phyloP scores from a whole-genome alignment of 73 alveolate genomes.

The Tetrahymena borealis region DNA sequence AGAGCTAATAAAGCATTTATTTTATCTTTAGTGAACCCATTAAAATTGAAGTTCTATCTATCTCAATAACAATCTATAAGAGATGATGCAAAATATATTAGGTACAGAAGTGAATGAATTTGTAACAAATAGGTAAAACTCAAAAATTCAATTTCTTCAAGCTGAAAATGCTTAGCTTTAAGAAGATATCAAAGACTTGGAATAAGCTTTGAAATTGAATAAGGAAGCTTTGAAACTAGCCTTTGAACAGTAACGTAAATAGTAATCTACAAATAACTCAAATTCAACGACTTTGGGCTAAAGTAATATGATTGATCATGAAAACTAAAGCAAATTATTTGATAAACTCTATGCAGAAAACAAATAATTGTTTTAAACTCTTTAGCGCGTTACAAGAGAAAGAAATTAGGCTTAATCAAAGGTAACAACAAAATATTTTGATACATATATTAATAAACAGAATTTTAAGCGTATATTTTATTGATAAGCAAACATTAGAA shows the following conservation, averaged over 20 bases:
- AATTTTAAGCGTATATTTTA: no score
- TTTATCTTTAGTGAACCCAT: no score
- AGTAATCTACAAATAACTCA: neutral
- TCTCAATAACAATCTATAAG: neutral
- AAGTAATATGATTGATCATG: neutral
- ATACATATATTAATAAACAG: no score
- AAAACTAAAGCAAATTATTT: neutral
- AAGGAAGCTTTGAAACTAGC: conserved; percentile 30
- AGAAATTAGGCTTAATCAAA: neutral
- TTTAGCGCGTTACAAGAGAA: neutral
- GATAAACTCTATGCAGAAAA: neutral
- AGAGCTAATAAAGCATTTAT: no score
- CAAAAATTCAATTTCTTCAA: conserved; percentile 26
- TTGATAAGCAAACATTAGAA: no score
- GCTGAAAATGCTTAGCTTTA: conserved; percentile 18
- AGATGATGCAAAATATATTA: conserved; percentile 16
- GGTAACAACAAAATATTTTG: neutral
- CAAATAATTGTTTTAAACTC: neutral
- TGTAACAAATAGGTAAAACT: conserved; percentile 30
- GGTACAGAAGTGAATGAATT: conserved; percentile 47
- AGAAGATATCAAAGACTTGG: conserved; percentile 33
- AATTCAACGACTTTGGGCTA: neutral
- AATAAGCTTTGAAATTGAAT: conserved; percentile 27
- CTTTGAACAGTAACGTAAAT: neutral
- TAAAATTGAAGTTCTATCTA: neutral